These are phyloP conservation scores for Magnaporthiopsis rhizophila DNA, from an alignment of 2,329 filamentous ascomycete genomes.

Conservation along the genomic window DNA sequence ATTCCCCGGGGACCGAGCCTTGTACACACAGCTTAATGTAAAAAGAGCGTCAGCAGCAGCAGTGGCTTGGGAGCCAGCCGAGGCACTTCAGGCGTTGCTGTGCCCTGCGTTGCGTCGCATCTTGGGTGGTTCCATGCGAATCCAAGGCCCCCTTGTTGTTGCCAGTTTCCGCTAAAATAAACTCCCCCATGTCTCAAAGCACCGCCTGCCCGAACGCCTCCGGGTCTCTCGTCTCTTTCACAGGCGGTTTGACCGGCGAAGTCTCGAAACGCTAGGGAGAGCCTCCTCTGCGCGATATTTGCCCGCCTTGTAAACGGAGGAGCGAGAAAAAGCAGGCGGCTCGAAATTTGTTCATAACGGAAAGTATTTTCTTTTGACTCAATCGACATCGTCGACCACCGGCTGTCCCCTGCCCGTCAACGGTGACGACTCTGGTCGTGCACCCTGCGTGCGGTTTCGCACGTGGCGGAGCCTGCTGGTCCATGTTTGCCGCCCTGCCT, in stretches of 20 bases:
- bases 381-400: too few species aligned
- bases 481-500: background rate
- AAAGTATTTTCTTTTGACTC: too few species aligned
- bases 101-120: background rate
- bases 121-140: background rate
- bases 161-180: background rate
- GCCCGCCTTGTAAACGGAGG: background rate
- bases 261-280: background rate
- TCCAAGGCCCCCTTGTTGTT: background rate
- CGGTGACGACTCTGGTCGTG: background rate
- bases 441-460: background rate
- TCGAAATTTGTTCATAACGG: too few species aligned
- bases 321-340: background rate
- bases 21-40: too few species aligned
- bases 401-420: background rate
- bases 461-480: background rate
- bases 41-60: too few species aligned
- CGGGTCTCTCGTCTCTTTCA: background rate
- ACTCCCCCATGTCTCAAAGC: background rate
- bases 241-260: background rate
- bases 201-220: background rate
- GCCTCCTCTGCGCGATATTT: background rate
- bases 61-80: background rate
- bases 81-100: background rate
- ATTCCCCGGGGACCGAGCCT: too few species aligned